Evolutionary conservation across 371 early-diverging fungal genomes (phyloP).

Genomic region (Mucor velutinosus): DNA sequence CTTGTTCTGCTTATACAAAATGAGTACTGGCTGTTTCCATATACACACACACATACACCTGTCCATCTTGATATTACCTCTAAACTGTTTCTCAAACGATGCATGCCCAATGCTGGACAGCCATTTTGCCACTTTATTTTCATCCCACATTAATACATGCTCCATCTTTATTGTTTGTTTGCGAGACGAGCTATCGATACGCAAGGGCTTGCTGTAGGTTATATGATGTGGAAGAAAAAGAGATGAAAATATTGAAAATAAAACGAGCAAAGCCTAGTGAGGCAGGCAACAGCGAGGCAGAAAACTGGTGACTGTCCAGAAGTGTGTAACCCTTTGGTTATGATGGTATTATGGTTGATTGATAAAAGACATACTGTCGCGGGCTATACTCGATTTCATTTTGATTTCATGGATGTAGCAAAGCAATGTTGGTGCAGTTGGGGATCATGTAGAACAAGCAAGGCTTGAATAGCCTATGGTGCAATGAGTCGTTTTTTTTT

Average conservation of each 20-base stretch:
- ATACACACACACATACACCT: background rate
- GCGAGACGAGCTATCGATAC: background rate
- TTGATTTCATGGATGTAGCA: no score
- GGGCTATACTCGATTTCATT: no score
- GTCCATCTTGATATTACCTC: slow-evolving; percentile 40
- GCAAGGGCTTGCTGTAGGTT: background rate
- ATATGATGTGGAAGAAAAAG: background rate
- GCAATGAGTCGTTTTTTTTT: no score
- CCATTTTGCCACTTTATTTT: slow-evolving; percentile 63
- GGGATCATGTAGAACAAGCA: no score
- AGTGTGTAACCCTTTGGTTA: background rate
- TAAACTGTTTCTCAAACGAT: slow-evolving; percentile 60
- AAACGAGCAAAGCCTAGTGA: background rate
- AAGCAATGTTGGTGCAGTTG: no score
- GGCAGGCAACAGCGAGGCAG: background rate
- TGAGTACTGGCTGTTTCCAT: background rate
- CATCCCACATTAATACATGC: slow-evolving; percentile 63
- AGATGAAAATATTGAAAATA: background rate
- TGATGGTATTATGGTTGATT: no score
- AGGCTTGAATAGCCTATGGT: no score
- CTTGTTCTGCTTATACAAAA: slow-evolving; percentile 68
- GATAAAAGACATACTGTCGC: no score
- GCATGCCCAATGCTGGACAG: slow-evolving; percentile 57
- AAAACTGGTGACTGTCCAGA: slow-evolving; percentile 1
- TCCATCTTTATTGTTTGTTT: slow-evolving; percentile 11